Evolutionary conservation across 1,284 basidiomycete species (phyloP).

Genomic region (Moesziomyces sp.): DNA sequence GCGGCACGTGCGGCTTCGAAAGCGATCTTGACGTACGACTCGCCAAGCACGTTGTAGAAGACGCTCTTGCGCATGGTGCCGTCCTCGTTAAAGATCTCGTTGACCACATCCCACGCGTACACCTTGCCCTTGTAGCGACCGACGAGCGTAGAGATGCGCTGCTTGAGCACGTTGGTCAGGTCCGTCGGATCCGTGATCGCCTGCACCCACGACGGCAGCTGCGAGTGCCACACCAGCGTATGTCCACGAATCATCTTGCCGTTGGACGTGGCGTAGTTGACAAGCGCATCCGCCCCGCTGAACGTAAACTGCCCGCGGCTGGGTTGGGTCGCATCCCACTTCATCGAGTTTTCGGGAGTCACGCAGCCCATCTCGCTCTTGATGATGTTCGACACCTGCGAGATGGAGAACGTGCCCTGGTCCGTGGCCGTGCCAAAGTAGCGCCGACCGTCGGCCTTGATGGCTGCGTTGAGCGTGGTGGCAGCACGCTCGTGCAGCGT

Average conservation of each 20-base stretch:
- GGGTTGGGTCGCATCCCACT: conserved; percentile 27
- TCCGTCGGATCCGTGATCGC: conserved; percentile 19
- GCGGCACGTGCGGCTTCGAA: conserved; percentile 16
- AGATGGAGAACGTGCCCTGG: conserved; percentile 4
- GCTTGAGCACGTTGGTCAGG: conserved; percentile 22
- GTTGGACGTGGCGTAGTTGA: conserved; percentile 22
- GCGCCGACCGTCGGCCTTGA: conserved; percentile 2
- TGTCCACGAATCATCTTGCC: conserved; percentile 28
- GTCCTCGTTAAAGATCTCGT: conserved; percentile 33
- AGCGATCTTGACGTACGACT: conserved; percentile 21
- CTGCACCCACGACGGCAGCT: conserved; percentile 16
- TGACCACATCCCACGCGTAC: conserved; percentile 30
- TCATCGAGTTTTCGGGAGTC: conserved; percentile 30
- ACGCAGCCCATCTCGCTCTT: conserved; percentile 12
- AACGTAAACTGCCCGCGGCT: conserved; percentile 14
- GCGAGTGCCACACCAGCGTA: conserved; percentile 24
- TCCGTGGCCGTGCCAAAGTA: conserved; percentile 20
- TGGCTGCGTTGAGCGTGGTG: conserved; percentile 15
- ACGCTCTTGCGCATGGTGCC: conserved; percentile 15
- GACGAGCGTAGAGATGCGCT: conserved; percentile 19
- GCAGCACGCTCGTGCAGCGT: conserved; percentile 6
- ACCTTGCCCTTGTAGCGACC: conserved; percentile 26
- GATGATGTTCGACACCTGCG: conserved; percentile 9
- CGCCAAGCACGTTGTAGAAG: conserved; percentile 31
- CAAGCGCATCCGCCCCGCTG: conserved; percentile 15